Evolutionary conservation across 1,284 basidiomycete species (phyloP).

Genomic region (Papiliotrema nemorosa): DNA sequence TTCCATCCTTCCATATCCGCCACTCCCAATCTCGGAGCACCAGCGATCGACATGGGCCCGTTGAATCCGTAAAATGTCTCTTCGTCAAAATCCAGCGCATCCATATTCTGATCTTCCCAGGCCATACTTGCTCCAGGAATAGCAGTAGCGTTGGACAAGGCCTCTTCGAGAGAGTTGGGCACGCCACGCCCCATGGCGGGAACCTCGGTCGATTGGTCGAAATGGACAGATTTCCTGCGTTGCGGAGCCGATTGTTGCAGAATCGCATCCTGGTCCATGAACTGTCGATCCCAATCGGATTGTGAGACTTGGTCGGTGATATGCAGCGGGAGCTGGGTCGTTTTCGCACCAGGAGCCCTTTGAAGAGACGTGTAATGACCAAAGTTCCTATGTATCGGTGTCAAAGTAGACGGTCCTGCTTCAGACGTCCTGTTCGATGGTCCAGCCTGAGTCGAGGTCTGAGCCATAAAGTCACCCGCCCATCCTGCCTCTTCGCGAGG

Average conservation of each 20-base stretch:
- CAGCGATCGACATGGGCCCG: conserved; percentile 18
- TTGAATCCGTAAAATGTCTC: conserved; percentile 38
- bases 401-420: not conserved
- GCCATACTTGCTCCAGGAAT: conserved; percentile 37
- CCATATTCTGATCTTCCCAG: conserved; percentile 46
- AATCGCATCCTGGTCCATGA: conserved; percentile 30
- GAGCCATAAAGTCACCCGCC: conserved; percentile 14
- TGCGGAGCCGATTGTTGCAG: conserved; percentile 8
- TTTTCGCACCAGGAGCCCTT: not conserved
- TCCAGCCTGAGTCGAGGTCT: not conserved
- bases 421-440: not conserved
- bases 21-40: conserved; percentile 8
- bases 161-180: conserved; percentile 50
- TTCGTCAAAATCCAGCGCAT: conserved; percentile 32
- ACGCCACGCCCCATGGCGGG: conserved; percentile 14
- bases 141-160: conserved; percentile 34
- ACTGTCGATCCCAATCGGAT: conserved; percentile 38
- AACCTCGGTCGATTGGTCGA: conserved; percentile 20
- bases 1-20: conserved; percentile 54
- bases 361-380: conserved; percentile 6
- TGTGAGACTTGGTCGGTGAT: conserved; percentile 4
- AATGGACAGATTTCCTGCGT: conserved; percentile 48
- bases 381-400: not conserved
- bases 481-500: conserved; percentile 19
- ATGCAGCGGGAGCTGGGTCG: not conserved